phyloP scores from a whole-genome alignment of 345 rosid genomes.

The Pugionium cornutum region DNA sequence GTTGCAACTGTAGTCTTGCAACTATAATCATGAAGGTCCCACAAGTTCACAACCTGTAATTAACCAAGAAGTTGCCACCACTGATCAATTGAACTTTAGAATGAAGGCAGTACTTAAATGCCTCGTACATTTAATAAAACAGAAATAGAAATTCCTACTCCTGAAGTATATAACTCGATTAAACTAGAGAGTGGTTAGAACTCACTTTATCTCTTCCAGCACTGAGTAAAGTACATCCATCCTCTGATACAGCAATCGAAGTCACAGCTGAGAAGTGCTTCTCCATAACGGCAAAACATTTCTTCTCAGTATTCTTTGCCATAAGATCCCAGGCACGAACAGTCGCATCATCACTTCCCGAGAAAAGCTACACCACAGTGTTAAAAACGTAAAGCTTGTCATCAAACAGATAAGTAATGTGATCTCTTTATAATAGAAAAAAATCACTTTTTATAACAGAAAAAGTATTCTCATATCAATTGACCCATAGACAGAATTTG shows the following conservation, averaged over 20 bases:
- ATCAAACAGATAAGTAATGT: conserved; percentile 5
- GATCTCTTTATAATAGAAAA: not conserved
- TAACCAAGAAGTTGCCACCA: conserved; percentile 2
- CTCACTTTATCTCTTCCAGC: conserved; percentile 94
- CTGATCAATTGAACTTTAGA: no score
- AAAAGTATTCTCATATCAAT: not conserved
- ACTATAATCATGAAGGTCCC: conserved; percentile 80
- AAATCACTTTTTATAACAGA: not conserved
- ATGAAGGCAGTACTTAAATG: not conserved
- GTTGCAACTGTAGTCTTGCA: conserved; percentile 80
- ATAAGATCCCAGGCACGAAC: conserved; percentile 86
- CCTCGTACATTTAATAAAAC: conserved; percentile 6
- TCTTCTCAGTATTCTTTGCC: conserved; percentile 66
- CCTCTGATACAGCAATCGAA: conserved; percentile 75
- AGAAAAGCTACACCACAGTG: conserved; percentile 57
- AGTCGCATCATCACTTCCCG: conserved; percentile 88
- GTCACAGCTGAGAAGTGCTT: conserved; percentile 84
- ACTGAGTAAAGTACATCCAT: conserved; percentile 76
- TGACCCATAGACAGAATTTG: not conserved
- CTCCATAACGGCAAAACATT: conserved; percentile 67
- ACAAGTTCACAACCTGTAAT: conserved; percentile 83
- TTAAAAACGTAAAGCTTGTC: conserved; percentile 7
- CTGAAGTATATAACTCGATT: conserved; percentile 16
- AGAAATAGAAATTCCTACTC: conserved; percentile 14
- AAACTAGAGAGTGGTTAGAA: conserved; percentile 18